Percentiles rank a stretch among this genome's conserved stretches.
These are phyloP conservation scores for Kwoniella mangroviensis DNA, from an alignment of 768 basidiomycete genomes.

Conservation along the genomic window DNA sequence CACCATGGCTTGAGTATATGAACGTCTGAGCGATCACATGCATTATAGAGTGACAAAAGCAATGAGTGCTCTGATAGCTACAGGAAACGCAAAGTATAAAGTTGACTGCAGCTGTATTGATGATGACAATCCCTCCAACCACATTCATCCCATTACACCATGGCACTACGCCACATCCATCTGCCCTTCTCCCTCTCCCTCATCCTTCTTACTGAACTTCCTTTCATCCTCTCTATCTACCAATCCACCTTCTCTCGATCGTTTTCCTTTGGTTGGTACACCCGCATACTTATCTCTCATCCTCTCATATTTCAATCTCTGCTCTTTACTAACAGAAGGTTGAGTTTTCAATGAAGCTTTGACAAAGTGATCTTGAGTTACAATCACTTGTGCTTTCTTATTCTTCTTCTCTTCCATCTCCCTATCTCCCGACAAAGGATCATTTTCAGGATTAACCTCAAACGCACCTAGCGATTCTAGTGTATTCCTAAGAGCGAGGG, in stretches of 20 bases:
- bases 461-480: conserved; percentile 68
- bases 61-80: too few species aligned
- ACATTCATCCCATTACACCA: background rate
- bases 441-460: conserved; percentile 62
- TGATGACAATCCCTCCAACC: background rate
- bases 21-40: too few species aligned
- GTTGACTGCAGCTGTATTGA: too few species aligned
- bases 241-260: conserved; percentile 31
- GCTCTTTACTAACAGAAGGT: conserved; percentile 80
- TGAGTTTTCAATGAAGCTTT: conserved; percentile 76
- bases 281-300: conserved; percentile 84
- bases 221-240: background rate
- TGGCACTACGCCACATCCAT: conserved; percentile 10
- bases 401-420: conserved; percentile 18
- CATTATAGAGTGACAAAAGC: too few species aligned
- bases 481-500: conserved; percentile 71
- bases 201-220: background rate
- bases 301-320: conserved; percentile 80
- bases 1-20: too few species aligned
- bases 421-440: conserved; percentile 6
- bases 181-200: conserved; percentile 24
- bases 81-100: too few species aligned
- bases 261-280: conserved; percentile 59
- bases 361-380: conserved; percentile 72
- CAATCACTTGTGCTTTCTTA: conserved; percentile 48